A percentile compares a stretch with the other conserved stretches of the same genome.
phyloP scores from a whole-genome alignment of 140 eudicot species.

The Cichorium intybus region DNA sequence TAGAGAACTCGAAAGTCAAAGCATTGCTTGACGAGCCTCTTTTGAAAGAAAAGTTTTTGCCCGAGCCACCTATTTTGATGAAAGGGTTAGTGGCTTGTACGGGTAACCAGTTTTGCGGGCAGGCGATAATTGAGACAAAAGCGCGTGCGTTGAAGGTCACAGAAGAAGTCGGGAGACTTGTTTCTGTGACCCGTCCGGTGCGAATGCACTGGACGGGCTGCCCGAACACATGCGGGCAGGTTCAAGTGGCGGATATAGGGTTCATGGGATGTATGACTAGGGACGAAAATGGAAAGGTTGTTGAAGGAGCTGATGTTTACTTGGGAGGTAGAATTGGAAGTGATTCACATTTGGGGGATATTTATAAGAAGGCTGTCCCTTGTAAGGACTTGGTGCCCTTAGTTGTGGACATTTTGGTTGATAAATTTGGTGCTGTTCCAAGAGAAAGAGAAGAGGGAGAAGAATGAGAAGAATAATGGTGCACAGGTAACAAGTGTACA shows the following conservation, averaged over 20 bases:
- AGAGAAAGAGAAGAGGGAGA: conserved; percentile 76
- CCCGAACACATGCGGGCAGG: conserved; percentile 92
- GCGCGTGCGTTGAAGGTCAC: conserved; percentile 81
- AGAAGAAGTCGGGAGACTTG: conserved; percentile 69
- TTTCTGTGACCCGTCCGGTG: conserved; percentile 60
- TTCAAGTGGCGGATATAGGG: conserved; percentile 96
- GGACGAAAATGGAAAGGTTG: conserved; percentile 63
- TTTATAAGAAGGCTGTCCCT: conserved; percentile 84
- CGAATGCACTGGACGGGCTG: conserved; percentile 99
- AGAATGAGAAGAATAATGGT: conserved; percentile 39
- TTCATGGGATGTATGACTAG: conserved; percentile 98
- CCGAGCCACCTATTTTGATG: conserved; percentile 79
- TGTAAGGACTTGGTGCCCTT: conserved; percentile 82
- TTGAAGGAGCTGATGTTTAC: conserved; percentile 85
- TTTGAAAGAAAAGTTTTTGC: conserved; percentile 57
- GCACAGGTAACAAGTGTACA: conserved; percentile 23
- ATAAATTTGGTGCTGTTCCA: conserved; percentile 69
- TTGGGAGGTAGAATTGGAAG: conserved; percentile 94
- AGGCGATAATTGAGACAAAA: conserved; percentile 94
- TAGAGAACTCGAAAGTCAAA: conserved; percentile 61
- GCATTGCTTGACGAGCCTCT: conserved; percentile 76
- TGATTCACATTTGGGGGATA: conserved; percentile 82
- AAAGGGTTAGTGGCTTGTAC: conserved; percentile 95
- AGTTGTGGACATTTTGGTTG: conserved; percentile 74
- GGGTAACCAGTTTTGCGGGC: conserved; percentile 96